Base-by-base conservation (phyloP, 2,329 filamentous ascomycete species). In the Thyridium curvatum region DNA sequence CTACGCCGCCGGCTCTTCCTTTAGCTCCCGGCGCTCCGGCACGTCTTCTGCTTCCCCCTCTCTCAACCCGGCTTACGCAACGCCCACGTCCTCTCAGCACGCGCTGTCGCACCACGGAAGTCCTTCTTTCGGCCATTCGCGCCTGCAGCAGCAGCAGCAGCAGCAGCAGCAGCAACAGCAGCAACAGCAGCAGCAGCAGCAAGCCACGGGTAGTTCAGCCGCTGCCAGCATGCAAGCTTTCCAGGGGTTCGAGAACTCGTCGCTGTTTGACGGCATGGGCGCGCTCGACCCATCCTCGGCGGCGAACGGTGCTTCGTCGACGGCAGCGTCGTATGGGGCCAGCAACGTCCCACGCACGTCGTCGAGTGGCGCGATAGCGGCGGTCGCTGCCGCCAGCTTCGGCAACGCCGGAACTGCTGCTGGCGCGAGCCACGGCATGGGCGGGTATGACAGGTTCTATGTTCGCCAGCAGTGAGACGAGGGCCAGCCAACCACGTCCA, bases 211-310 rank as follows among this genome's bases (percentile, higher is more conserved):
- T 21, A 35, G 31, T 9, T 37, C 34, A 28, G 28, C 42, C 2
- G 28, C 44, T 13, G 45, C 49, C 18, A 43, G 36, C 14, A 43
- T 54, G 15, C 44, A 46, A n/a, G 26, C 33, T 15, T 54, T 53
- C 21, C 45, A 46, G 21, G 42, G 41, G 12, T 55, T 53, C 30
- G 47, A 52, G 18, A 41, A 38, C 28, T 36, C 44, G 2, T 40
- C 41, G 1, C 12, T 50, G 8, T 47, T 49, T 17, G 58, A 61
- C 28, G 52, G 54, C 35, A 51, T 59, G 9, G 41, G 43, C 18
- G 38, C 45, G 26, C 44, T 61, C 3, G 58, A 62, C 33, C 38
- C 46, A 18, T 32, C 51, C 8, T 37, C 46, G n/a, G 46, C 36
- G 46, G 46, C 4, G 40, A 47, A 3, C 41, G 59, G 33, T 48